phyloP scores from a whole-genome alignment of 257 asterid species.

The Linderniella brevidens region DNA sequence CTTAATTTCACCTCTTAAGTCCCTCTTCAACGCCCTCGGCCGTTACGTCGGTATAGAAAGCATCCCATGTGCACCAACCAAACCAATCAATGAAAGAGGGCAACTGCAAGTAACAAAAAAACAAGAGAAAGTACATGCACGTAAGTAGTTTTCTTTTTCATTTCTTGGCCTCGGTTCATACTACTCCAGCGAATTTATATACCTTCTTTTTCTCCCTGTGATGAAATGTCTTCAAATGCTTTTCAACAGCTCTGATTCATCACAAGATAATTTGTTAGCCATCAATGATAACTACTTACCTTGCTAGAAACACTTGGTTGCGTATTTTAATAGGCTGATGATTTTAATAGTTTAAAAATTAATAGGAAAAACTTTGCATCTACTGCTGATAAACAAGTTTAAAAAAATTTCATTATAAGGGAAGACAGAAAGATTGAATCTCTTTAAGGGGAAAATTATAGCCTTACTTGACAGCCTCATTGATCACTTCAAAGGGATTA shows the following conservation, averaged over 20 bases:
- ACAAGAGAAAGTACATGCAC: constrained; percentile 2
- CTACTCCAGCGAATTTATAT: constrained; percentile 6
- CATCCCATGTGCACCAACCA: constrained; percentile 99
- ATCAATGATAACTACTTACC: too few species aligned
- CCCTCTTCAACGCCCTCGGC: constrained; percentile 94
- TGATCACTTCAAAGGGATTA: constrained; percentile 81
- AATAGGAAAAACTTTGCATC: neutral
- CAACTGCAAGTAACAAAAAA: constrained; percentile 27
- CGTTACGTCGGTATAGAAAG: constrained; percentile 92
- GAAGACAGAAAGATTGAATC: constrained; percentile 1
- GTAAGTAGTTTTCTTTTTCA: neutral
- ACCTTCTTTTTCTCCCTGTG: constrained; percentile 82
- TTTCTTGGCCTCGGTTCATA: constrained; percentile 2
- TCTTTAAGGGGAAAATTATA: constrained; percentile 1
- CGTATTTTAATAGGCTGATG: too few species aligned
- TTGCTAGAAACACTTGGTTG: too few species aligned
- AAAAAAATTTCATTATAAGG: neutral
- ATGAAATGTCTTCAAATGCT: constrained; percentile 78
- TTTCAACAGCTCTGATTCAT: constrained; percentile 59
- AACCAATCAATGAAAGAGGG: constrained; percentile 86
- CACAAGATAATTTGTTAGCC: neutral
- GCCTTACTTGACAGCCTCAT: constrained; percentile 80
- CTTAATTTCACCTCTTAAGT: constrained; percentile 43
- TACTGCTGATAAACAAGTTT: constrained; percentile 1
- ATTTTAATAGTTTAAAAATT: neutral